These are phyloP conservation scores for Carex arenaria DNA, from an alignment of 202 grass and related monocot genomes.

Conservation along the genomic window DNA sequence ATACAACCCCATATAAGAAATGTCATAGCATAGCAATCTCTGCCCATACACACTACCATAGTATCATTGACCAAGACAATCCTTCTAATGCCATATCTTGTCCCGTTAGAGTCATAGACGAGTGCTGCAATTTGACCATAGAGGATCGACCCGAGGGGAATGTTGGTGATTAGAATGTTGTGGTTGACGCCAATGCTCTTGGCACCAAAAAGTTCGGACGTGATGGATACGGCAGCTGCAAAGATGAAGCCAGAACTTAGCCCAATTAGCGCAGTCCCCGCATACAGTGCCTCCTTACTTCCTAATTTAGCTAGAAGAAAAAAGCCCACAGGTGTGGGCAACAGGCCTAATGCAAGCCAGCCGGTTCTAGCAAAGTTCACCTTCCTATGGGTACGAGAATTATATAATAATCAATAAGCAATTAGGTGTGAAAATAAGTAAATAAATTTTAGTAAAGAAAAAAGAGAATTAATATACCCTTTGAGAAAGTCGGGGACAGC, in stretches of 20 bases:
- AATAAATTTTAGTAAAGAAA: not conserved
- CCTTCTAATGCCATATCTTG: not conserved
- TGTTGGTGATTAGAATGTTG: constrained; percentile 94
- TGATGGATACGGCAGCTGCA: constrained; percentile 67
- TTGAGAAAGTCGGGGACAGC: constrained; percentile 47
- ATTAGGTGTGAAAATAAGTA: not conserved
- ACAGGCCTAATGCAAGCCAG: constrained; percentile 55
- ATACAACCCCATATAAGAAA: constrained; percentile 78
- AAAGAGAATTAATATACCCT: constrained; percentile 28
- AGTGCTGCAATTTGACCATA: constrained; percentile 74
- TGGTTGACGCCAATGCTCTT: constrained; percentile 77
- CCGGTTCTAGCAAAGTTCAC: constrained; percentile 68
- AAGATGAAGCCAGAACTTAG: constrained; percentile 89
- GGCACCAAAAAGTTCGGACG: constrained; percentile 83
- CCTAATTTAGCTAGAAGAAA: constrained; percentile 53
- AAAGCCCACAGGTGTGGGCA: constrained; percentile 71
- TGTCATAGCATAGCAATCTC: constrained; percentile 65
- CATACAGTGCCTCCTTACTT: constrained; percentile 31
- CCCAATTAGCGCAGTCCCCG: constrained; percentile 63
- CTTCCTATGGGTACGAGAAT: constrained; percentile 39
- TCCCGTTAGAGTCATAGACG: constrained; percentile 54
- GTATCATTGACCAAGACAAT: constrained; percentile 9
- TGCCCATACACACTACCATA: constrained; percentile 78
- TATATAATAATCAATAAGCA: not conserved
- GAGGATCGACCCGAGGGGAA: constrained; percentile 75